Evolutionary conservation across 768 basidiomycete species (phyloP), one percentile per base, ranked within the genome.

Genomic region (Cystobasidium ongulense): DNA sequence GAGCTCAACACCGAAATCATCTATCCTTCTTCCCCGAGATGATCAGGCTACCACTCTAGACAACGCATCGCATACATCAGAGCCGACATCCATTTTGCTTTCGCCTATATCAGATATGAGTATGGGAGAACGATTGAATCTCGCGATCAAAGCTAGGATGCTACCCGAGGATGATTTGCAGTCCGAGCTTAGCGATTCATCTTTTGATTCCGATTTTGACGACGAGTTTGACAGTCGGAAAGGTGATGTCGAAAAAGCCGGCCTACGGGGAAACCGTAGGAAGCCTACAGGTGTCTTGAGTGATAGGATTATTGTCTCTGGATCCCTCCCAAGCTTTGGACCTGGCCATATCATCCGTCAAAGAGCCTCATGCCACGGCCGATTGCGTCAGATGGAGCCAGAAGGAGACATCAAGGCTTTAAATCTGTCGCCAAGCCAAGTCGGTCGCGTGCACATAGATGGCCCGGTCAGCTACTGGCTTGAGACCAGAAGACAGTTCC

Each of bases 281-380:
- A 41, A 65, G 25, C 36, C 53, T 3, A 50, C 31, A 8, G 53
- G 53, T 21, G 62, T 54, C 27, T n/a, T 50, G 4, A 67, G 46
- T 43, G 38, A 73, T 15, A 65, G 50, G 38, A 64, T 73, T 36
- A 75, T 63, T n/a, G 72, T 75, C 35, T 43, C 35, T 1, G 72
- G 72, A 1, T 35, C 41, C 1, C 15, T 75, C n/a, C 75, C 70
- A 3, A n/a, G 4, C 11, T 72, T 75, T 46, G 63, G 36, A 29
- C 41, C 72, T 35, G 50, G 85, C 63, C 83, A 84, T 41, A 96
- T 98, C 88, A 90, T 98, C 68, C 87, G 95, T 39, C 95, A 98
- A 81, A 86, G 96, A 23, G 87, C 98, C 31, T 88, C 89, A 0
- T 90, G 88, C 0, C 85, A 85, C 11, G 96, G 96, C 7, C 80